Conservation (phyloP, 495 filamentous ascomycete species). For the Aspergillus haitiensis region DNA sequence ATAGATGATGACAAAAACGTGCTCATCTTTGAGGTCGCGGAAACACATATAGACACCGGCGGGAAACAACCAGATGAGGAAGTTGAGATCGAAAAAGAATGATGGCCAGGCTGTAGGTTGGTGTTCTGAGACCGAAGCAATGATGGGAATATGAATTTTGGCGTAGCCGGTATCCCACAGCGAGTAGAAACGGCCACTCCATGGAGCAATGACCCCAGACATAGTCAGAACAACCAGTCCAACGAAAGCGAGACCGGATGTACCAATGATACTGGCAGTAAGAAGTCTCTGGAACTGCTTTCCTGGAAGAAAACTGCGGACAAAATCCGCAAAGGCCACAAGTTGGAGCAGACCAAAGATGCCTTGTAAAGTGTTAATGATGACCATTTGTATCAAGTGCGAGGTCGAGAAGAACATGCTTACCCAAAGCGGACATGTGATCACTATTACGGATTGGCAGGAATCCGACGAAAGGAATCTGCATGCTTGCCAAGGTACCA, state of each 20-base stretch:
- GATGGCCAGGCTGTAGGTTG: conserved; percentile 99
- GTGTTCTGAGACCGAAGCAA: conserved; percentile 98
- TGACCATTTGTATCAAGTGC: conserved; percentile 14
- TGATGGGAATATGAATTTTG: conserved; percentile 99
- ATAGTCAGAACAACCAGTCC: conserved; percentile 80
- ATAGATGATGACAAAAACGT: conserved; percentile 98
- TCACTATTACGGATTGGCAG: conserved; percentile 94
- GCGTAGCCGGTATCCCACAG: conserved; percentile 99
- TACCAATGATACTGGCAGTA: conserved; percentile 73
- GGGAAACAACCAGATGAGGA: conserved; percentile 99
- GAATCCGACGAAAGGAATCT: conserved; percentile 99
- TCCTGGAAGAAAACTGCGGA: conserved; percentile 81
- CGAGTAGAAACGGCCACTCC: conserved; percentile 99
- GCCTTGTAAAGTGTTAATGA: conserved; percentile 48
- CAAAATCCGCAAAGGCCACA: conserved; percentile 87
- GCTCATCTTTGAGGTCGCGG: conserved; percentile 88
- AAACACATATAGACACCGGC: conserved; percentile 99
- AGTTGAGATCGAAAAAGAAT: conserved; percentile 98
- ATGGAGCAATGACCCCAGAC: conserved; percentile 89
- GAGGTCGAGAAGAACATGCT: conserved; percentile 24
- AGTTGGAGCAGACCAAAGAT: conserved; percentile 96
- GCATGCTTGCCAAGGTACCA: conserved; percentile 97
- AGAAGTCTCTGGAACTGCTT: conserved; percentile 90
- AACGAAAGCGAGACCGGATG: conserved; percentile 70
- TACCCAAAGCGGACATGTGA: conserved; percentile 96